phyloP scores from a whole-genome alignment of 176 grass and related monocot species.

The Carex parvula region DNA sequence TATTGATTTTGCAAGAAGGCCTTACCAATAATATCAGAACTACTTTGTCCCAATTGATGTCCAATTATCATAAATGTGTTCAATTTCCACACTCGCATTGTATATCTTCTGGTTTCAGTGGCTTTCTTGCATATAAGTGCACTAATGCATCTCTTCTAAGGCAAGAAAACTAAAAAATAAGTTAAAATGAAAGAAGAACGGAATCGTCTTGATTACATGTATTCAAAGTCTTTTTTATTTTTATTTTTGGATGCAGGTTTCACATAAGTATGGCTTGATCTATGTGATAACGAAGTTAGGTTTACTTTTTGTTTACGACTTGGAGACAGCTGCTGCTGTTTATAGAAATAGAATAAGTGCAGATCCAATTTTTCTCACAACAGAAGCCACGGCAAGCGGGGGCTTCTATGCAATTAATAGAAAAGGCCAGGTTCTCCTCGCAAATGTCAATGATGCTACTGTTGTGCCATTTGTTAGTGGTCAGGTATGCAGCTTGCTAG shows the following conservation, averaged over 20 bases:
- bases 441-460: constrained; percentile 90
- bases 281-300: constrained; percentile 97
- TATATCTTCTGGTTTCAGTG: constrained; percentile 10
- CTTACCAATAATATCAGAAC: background rate
- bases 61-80: background rate
- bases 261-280: constrained; percentile 84
- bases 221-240: constrained; percentile 14
- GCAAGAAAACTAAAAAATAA: background rate
- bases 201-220: background rate
- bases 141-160: background rate
- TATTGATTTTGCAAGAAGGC: background rate
- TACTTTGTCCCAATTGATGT: background rate
- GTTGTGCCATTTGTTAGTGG: constrained; percentile 87
- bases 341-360: constrained; percentile 98
- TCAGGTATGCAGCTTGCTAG: constrained; percentile 47
- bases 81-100: constrained; percentile 23
- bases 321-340: constrained; percentile 88
- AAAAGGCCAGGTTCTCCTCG: constrained; percentile 86
- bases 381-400: constrained; percentile 69
- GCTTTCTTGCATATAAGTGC: background rate
- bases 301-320: constrained; percentile 86
- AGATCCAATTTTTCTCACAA: constrained; percentile 95
- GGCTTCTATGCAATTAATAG: constrained; percentile 98
- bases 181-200: background rate
- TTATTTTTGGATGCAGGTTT: constrained; percentile 50